Conservation (phyloP, 2,329 filamentous ascomycete species). For the Hypoxylon sp. region DNA sequence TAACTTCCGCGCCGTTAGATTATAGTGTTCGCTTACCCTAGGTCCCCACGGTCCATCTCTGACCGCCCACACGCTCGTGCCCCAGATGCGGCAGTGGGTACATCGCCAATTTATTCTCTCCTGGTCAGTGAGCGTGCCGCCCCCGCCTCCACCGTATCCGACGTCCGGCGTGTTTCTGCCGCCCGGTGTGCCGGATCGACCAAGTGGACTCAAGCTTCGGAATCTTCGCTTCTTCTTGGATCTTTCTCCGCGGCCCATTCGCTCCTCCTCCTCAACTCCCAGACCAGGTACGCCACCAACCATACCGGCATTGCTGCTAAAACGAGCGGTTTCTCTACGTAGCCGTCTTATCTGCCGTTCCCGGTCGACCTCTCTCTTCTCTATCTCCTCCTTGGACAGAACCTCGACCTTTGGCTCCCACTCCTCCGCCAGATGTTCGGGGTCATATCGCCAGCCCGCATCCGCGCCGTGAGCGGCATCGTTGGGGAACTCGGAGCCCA, state of each 20-base stretch:
- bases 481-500: conserved; percentile 82
- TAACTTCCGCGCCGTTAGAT: conserved; percentile 10
- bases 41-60: conserved; percentile 88
- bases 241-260: conserved; percentile 90
- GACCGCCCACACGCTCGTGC: conserved; percentile 92
- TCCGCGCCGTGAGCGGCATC: conserved; percentile 85
- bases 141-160: conserved; percentile 76
- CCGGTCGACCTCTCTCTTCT: conserved; percentile 93
- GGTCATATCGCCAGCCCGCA: conserved; percentile 95
- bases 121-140: conserved; percentile 75
- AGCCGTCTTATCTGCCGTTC: conserved; percentile 90
- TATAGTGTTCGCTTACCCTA: conserved; percentile 69
- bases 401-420: conserved; percentile 87
- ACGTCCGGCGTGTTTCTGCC: conserved; percentile 85
- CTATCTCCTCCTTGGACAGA: conserved; percentile 94
- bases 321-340: conserved; percentile 89
- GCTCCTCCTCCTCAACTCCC: conserved; percentile 75
- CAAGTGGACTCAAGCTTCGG: conserved; percentile 84
- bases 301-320: conserved; percentile 88
- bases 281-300: conserved; percentile 77
- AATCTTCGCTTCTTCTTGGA: conserved; percentile 97
- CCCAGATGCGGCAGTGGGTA: conserved; percentile 87
- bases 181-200: conserved; percentile 73
- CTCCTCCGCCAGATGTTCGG: conserved; percentile 84
- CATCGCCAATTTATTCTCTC: conserved; percentile 91